Conservation (phyloP, 352 stramenopile genomes). For the Pythium phragmiticola region DNA sequence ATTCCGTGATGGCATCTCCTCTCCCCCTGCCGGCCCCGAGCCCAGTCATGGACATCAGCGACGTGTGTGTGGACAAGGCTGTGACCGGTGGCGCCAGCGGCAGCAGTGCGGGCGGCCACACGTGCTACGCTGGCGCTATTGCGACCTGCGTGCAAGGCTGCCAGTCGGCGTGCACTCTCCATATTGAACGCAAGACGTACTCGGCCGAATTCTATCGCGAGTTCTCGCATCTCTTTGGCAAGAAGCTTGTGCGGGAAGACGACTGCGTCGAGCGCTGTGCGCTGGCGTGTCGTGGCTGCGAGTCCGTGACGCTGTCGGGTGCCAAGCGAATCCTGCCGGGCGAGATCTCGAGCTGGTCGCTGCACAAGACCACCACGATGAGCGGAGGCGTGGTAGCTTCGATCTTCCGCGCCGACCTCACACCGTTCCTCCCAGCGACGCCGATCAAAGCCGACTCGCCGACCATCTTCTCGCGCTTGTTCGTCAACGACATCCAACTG, state of each 20-base stretch:
- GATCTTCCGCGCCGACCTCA: constrained; percentile 52
- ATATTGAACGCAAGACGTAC: constrained; percentile 49
- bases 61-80: constrained; percentile 64
- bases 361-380: constrained; percentile 36
- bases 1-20: constrained; percentile 36
- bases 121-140: constrained; percentile 50
- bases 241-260: constrained; percentile 63
- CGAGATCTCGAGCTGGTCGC: constrained; percentile 38
- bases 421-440: constrained; percentile 36
- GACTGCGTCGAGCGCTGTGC: constrained; percentile 69
- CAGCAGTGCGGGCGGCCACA: constrained; percentile 37
- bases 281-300: constrained; percentile 61
- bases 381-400: constrained; percentile 17
- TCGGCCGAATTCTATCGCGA: constrained; percentile 37
- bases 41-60: constrained; percentile 35
- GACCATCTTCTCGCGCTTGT: constrained; percentile 50
- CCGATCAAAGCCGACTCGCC: constrained; percentile 20
- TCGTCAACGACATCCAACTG: constrained; percentile 42
- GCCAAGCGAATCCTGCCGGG: constrained; percentile 34
- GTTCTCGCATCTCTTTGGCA: constrained; percentile 72
- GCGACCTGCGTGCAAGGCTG: constrained; percentile 61
- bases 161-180: constrained; percentile 42
- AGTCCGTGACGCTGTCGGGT: constrained; percentile 55
- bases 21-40: constrained; percentile 13
- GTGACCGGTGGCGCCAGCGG: constrained; percentile 17